Base-by-base conservation (phyloP, 2,329 filamentous ascomycete species). In the Hyphodiscus sp. region DNA sequence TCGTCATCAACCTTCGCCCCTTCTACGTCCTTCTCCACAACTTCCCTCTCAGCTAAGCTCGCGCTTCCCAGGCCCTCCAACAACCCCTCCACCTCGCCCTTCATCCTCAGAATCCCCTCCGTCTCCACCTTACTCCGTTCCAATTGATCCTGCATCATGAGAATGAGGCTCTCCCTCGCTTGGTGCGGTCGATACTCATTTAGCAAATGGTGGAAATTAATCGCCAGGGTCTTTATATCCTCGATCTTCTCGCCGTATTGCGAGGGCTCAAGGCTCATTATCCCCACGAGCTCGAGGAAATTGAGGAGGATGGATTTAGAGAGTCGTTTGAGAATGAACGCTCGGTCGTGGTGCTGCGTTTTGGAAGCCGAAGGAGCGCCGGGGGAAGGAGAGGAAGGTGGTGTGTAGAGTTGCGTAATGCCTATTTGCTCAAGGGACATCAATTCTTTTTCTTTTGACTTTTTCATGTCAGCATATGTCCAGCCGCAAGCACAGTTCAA, bases 121-220 rank as follows among this genome's bases (percentile, higher is more conserved):
- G 91, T 90, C 71, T 96, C 91, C 51, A 79, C 80, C 60, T 79
- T 81, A 52, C 85, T 86, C 61, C 76, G 78, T 61, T 89, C 83
- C 29, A 96, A 73, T 65, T 92, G 87, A 61, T 87, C 85, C 71
- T 96, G 88, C 87, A 96, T 91, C 75, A 92, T 81, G 61, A 86
- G 73, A 30, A 96, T 95, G 54, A 95, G 75, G 26, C 86, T 91
- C 73, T 96, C 91, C 45, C 92, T 76, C 20, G 91, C 91, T 72
- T 97, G 92, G 68, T 96, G 91, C 10, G 91, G 91, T 30, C 92
- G 81, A 71, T 96, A 97, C 69, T 95, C 86, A 69, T 99, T 99
- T 60, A 97, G 83, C 51, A 96, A 79, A 65, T 95, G 89, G 71
- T 96, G 91, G 65, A 95, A 87, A 69, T 97, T 97, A 69, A 92